phyloP scores from a whole-genome alignment of 768 basidiomycete genomes.

The Agaricus subrufescens region DNA sequence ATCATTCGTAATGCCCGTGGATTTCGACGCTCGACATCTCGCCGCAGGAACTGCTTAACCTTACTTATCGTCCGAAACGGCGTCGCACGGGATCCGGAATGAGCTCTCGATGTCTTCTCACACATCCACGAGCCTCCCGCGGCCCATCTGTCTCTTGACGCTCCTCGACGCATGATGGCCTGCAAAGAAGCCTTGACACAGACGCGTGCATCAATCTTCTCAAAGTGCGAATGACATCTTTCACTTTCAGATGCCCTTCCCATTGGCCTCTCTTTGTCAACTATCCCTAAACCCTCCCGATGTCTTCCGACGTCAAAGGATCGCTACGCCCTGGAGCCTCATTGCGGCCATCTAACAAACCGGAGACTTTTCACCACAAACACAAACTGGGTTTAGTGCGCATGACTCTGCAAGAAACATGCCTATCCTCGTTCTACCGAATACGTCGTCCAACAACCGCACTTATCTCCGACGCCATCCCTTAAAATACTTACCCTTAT shows the following conservation, averaged over 20 bases:
- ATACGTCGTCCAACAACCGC: neutral
- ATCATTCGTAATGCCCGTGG: neutral
- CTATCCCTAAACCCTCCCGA: neutral
- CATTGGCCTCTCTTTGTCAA: neutral
- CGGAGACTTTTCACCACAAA: no score
- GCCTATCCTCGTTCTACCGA: neutral
- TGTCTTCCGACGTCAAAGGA: constrained; percentile 9
- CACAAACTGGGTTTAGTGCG: no score
- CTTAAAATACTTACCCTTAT: neutral
- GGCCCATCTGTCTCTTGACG: neutral
- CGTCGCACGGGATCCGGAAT: neutral
- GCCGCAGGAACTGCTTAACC: no score
- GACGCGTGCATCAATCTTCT: constrained; percentile 8
- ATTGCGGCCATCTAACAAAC: no score
- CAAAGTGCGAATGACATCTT: neutral
- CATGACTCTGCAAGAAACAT: neutral
- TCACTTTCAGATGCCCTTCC: neutral
- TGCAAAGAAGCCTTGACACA: neutral
- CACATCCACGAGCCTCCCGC: neutral
- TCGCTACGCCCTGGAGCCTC: no score
- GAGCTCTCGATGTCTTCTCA: neutral
- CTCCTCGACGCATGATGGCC: neutral
- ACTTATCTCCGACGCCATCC: constrained; percentile 4
- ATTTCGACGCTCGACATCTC: neutral
- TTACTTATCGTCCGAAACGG: neutral